phyloP scores from a whole-genome alignment of 805 yeast species.

The Candida corydali region DNA sequence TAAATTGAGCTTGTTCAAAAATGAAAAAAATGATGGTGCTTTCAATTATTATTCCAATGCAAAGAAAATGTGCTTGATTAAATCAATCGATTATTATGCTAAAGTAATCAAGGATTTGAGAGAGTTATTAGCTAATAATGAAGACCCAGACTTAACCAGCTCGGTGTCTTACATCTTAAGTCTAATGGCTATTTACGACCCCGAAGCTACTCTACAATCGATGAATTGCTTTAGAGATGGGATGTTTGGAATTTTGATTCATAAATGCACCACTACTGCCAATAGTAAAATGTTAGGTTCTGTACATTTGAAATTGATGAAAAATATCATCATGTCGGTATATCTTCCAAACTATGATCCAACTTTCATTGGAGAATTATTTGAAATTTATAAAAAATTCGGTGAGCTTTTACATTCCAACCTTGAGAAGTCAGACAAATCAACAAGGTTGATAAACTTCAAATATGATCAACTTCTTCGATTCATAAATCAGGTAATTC shows the following conservation, averaged over 20 bases:
- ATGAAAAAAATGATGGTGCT: background rate
- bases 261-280: constrained; percentile 12
- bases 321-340: constrained; percentile 28
- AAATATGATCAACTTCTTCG: constrained; percentile 20
- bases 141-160: constrained; percentile 28
- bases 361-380: constrained; percentile 25
- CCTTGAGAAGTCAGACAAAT: too few species aligned
- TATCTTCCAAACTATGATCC: constrained; percentile 35
- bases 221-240: constrained; percentile 39
- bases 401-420: constrained; percentile 15
- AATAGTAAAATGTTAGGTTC: constrained; percentile 21
- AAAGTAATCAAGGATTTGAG: constrained; percentile 32
- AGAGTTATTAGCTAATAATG: constrained; percentile 21
- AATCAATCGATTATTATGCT: constrained; percentile 33
- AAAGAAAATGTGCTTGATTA: constrained; percentile 17
- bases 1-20: background rate
- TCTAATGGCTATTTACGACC: constrained; percentile 40
- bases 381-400: constrained; percentile 20
- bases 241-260: constrained; percentile 30
- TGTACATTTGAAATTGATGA: constrained; percentile 30
- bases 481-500: constrained; percentile 21
- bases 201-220: constrained; percentile 35
- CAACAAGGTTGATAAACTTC: background rate
- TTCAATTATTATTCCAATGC: background rate
- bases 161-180: constrained; percentile 33